Evolutionary conservation across 192 early-diverging fungal genomes (phyloP), one percentile per base, ranked within the genome.

Genomic region (Fimicolochytrium jonesii): DNA sequence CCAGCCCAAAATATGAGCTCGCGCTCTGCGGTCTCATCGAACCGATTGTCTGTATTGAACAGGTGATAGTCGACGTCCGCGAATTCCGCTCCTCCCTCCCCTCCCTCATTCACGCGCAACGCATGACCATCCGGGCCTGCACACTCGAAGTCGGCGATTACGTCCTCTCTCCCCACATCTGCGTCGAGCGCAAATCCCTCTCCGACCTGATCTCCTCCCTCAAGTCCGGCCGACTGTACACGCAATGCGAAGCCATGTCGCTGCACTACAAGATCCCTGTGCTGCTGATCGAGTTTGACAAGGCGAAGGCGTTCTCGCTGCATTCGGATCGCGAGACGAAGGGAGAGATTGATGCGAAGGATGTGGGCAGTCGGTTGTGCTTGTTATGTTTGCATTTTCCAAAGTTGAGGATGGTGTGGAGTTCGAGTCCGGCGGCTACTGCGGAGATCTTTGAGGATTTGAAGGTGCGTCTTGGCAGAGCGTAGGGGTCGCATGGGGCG

Each of bases 91-190:
- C 91, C 29, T 86, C 93, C 4, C 63, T 98, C n/a, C 94, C 96
- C 1, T 84, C 87, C 1, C 78, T 92, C 29, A 68, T 98, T 1
- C 91, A 95, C 59, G 80, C 86, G 20, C 79, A 82, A 18, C 83
- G 90, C 9, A 82, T 94, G 63, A 68, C 76, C 10, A 71, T 98
- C 6, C 61, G 82, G 17, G 90, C 93, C 17, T 88, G 86, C 61
- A 98, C 95, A 0, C 71, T 98, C 5, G 83, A 86, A 64, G 87
- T 98, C 0, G 96, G 94, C 37, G 96, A 98, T 73, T 98, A 97
- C 65, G 82, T 98, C 9, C 72, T 98, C 11, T 85, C 86, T 34
- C 88, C 92, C 26, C 70, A 77, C 3, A 86, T 97, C 34, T 93
- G 87, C 29, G 88, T 98, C 6, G 96, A 98, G 68, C 77, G 96